Conservation (phyloP, 2,329 filamentous ascomycete species). For the Aureobasidium vineae region DNA sequence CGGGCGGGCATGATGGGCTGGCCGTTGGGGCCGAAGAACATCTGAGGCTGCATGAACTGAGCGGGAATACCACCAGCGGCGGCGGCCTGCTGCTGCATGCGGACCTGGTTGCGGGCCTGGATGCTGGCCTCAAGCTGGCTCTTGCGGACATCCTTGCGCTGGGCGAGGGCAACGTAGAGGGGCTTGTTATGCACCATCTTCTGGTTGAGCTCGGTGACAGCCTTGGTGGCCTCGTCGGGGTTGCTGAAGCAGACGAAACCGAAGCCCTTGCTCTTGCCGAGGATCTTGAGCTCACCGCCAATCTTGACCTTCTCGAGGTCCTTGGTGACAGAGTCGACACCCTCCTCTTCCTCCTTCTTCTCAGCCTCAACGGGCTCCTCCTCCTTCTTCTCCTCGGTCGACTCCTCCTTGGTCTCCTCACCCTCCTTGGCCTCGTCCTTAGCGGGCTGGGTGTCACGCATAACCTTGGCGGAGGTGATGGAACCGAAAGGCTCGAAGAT, state of each 20-base stretch:
- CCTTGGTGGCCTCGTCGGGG: conserved; percentile 98
- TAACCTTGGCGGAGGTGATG: conserved; percentile 98
- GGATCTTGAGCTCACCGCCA: conserved; percentile 60
- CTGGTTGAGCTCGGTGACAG: conserved; percentile 99
- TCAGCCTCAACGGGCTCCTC: conserved; percentile 57
- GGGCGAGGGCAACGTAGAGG: conserved; percentile 93
- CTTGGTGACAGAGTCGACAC: conserved; percentile 48
- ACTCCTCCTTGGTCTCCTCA: conserved; percentile 47
- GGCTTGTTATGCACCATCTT: conserved; percentile 98
- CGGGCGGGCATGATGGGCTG: conserved; percentile 64
- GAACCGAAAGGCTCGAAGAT: conserved; percentile 89
- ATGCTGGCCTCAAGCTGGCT: conserved; percentile 98
- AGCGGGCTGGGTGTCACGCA: conserved; percentile 71
- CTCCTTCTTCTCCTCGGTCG: conserved; percentile 54
- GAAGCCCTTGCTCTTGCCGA: conserved; percentile 99
- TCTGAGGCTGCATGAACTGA: conserved; percentile 73
- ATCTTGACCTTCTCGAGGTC: conserved; percentile 55
- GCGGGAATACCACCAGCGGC: conserved; percentile 77
- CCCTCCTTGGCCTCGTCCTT: conserved; percentile 35
- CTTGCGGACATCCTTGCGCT: conserved; percentile 99
- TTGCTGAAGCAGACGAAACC: conserved; percentile 99
- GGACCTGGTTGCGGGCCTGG: conserved; percentile 96
- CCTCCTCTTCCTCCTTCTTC: conserved; percentile 50
- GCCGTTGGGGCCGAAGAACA: conserved; percentile 84
- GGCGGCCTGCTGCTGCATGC: conserved; percentile 95